Base-by-base conservation (phyloP, 2,329 filamentous ascomycete genomes). In the Chrysosporium queenslandicum region DNA sequence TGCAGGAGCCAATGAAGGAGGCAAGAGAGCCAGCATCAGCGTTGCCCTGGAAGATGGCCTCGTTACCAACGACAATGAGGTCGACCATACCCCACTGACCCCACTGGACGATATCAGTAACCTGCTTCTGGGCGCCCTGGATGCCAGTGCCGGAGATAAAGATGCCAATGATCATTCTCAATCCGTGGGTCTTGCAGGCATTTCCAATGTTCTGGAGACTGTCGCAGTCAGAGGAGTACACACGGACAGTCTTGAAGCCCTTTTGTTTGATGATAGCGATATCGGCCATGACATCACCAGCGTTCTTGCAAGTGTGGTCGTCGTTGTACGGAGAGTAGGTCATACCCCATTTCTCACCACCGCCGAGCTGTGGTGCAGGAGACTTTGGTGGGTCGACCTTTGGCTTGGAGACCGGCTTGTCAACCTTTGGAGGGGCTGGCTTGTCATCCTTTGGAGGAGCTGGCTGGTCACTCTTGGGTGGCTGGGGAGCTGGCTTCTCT, bases 211-310 rank as follows among this genome's bases (percentile, higher is more conserved):
- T 83, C 66, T 82, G 71, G 56, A 94, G 85, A 52, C 84, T 85
- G 71, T 79, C 77, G 78, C 91, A 97, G 79, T 96, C 90, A 60
- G 89, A 90, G 58, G 85, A 87, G 81, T 97, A 97, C 66, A 92
- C 76, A 69, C 91, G 90, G 67, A 91, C 68, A 46, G 78, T 74
- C 58, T 71, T 71, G 79, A 90, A 88, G 55, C 85, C 86, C 58
- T 79, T 78, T 50, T 61, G 46, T 63, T 81, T 78, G 65, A 91
- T 85, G 55, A 68, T 60, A 36, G 69, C 66, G 59, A 91, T 76
- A 59, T 90, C 85, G 21, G 61, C 51, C 56, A 74, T 65, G 54
- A 91, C 80, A 45, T 77, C 67, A n/a, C 58, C 57, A 56, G 76
- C 70, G 55, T 66, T 64, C 80, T 86, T 87, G 82, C 87, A 91